These are phyloP conservation scores for Globisporangium barbulae DNA, from an alignment of 352 stramenopile genomes.

Conservation along the genomic window DNA sequence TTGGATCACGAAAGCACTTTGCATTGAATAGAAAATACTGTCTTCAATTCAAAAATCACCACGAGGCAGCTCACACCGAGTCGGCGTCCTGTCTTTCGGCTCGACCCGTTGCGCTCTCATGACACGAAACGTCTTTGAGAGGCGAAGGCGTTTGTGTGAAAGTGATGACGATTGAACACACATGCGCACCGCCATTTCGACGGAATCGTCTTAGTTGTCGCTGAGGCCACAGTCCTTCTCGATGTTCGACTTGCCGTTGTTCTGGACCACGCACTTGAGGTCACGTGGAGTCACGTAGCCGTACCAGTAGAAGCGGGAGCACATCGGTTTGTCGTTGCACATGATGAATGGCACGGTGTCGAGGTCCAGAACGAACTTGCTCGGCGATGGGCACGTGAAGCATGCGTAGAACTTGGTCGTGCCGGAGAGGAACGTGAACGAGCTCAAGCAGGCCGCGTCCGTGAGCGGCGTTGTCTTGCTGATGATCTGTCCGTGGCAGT, in stretches of 20 bases:
- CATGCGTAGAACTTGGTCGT: slow-evolving; percentile 17
- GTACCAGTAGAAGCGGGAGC: slow-evolving; percentile 20
- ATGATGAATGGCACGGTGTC: slow-evolving; percentile 12
- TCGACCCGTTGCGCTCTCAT: background rate
- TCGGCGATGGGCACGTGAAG: slow-evolving; percentile 15
- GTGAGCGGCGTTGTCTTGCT: background rate
- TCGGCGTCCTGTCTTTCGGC: background rate
- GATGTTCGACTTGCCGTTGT: slow-evolving; percentile 20
- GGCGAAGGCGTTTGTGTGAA: no score
- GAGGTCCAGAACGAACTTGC: slow-evolving; percentile 11
- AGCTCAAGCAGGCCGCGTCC: slow-evolving; percentile 13
- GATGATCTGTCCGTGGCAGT: slow-evolving; percentile 14
- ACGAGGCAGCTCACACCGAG: background rate
- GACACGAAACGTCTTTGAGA: no score
- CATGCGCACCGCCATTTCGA: no score
- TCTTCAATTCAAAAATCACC: background rate
- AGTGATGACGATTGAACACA: no score
- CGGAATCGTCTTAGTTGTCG: slow-evolving; percentile 4
- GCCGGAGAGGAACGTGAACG: slow-evolving; percentile 13
- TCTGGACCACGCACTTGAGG: slow-evolving; percentile 22
- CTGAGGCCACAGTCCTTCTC: slow-evolving; percentile 16
- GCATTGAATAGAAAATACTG: no score
- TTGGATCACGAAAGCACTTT: no score
- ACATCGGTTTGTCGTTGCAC: slow-evolving; percentile 26
- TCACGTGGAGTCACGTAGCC: slow-evolving; percentile 17